Base-by-base conservation (phyloP, 768 basidiomycete genomes). In the Stropharia rugosoannulata region DNA sequence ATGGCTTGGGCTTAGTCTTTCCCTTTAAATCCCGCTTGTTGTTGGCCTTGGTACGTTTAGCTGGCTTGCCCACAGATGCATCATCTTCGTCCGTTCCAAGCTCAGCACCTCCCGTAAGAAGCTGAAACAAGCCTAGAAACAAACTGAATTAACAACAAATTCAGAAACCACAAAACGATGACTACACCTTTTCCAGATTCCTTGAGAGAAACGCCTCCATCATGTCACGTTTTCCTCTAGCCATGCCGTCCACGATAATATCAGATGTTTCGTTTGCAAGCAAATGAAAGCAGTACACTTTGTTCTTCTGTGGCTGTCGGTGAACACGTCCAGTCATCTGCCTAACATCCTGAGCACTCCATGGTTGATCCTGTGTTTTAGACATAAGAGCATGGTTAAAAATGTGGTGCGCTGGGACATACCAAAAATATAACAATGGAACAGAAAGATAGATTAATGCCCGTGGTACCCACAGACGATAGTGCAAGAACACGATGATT, bases 341-440 rank as follows among this genome's bases (percentile, higher is more conserved):
- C 3, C 58, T 35, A 35, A 65, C 64, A 37, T 69, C 65, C 44
- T 68, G 64, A 4, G 64, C 59, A 49, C 62, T 64, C 70, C 67
- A 70, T 5, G 68, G 67, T 38, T 72, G 70, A 27, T 69, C 66
- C 68, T 70, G 43, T n/a, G n/a, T n/a, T n/a, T n/a, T n/a, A n/a
- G n/a, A n/a, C n/a, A 15, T 48, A 0, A 5, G 4, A 22, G 27
- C 27, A 15, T 15, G 43, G 4, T 25, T n/a, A 1, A 45, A 29
- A 7, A 29, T 4, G 27, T 4, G 44, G 27, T 5, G 45, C 35
- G 7, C 8, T 16, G 15, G 47, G 10, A 35, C 59, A 5, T 45
- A 64, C 62, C 4, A 61, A 36, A 47, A 58, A 61, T 11, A 64
- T 59, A 1, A 64, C 27, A 8, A 19, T 39, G 4, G 48, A 36